A percentile compares a stretch with the other conserved stretches of the same genome.
These are phyloP conservation scores for Aureobasidium musti DNA, from an alignment of 2,329 filamentous ascomycete species.

Conservation along the genomic window DNA sequence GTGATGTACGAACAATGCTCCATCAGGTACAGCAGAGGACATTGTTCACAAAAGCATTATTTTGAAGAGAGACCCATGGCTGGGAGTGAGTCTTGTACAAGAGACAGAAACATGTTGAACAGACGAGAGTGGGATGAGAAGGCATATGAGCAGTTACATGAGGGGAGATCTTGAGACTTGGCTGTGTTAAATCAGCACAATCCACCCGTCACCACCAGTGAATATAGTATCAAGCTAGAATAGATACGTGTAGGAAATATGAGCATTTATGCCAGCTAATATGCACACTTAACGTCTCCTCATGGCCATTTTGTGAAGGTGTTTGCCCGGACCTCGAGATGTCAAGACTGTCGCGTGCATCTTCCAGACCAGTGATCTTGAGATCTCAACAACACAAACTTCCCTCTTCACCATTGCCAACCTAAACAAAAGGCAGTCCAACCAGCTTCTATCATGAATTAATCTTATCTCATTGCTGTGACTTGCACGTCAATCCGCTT, in stretches of 20 bases:
- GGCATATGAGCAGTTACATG: neutral
- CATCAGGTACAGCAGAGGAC: neutral
- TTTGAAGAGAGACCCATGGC: neutral
- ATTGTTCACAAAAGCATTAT: neutral
- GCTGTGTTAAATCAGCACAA: too few relatives aligned
- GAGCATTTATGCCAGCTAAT: neutral
- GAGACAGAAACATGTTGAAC: neutral
- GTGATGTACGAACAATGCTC: slow-evolving; percentile 3
- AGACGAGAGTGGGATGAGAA: neutral
- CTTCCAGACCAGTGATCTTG: neutral
- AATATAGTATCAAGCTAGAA: too few relatives aligned
- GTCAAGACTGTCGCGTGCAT: neutral
- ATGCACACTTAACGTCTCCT: neutral
- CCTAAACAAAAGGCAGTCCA: neutral
- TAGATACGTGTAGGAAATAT: neutral
- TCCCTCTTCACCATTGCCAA: neutral
- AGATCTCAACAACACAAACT: neutral
- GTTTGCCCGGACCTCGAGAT: neutral
- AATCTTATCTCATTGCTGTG: slow-evolving; percentile 26
- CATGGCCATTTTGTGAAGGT: neutral
- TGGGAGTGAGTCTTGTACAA: too few relatives aligned
- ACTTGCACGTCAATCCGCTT: slow-evolving; percentile 31
- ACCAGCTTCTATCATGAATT: neutral
- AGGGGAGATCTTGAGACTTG: too few relatives aligned
- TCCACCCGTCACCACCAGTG: too few relatives aligned